phyloP scores from a whole-genome alignment of 208 protist species.

The Kentomonas sorsogonicus region DNA sequence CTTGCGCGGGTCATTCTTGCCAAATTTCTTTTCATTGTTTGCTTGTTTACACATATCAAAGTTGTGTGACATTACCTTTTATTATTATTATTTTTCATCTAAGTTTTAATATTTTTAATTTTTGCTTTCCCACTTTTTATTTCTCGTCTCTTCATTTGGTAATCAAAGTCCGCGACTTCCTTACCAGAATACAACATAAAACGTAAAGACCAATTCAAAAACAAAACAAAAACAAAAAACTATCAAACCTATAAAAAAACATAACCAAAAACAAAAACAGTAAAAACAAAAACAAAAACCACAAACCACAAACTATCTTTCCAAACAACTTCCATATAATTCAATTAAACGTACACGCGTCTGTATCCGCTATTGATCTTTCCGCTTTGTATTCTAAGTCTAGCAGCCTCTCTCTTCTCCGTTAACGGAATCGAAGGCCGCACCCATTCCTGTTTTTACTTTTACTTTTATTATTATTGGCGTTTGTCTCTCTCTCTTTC shows the following conservation, averaged over 20 bases:
- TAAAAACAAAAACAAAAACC: too few relatives aligned
- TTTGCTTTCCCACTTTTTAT: slow-evolving; percentile 10
- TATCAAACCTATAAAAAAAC: neutral
- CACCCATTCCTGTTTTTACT: too few relatives aligned
- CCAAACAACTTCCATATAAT: too few relatives aligned
- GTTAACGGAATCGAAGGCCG: too few relatives aligned
- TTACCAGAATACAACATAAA: slow-evolving; percentile 7
- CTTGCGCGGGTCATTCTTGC: neutral
- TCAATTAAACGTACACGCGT: too few relatives aligned
- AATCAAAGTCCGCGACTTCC: neutral
- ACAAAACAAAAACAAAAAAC: slow-evolving; percentile 7
- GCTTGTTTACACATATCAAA: neutral
- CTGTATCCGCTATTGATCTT: too few relatives aligned
- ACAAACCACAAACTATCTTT: too few relatives aligned
- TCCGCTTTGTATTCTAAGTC: too few relatives aligned
- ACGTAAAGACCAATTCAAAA: slow-evolving; percentile 3
- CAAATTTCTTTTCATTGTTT: slow-evolving; percentile 6
- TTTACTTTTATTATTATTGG: too few relatives aligned
- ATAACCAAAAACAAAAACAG: neutral
- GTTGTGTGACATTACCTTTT: slow-evolving; percentile 14
- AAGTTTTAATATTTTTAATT: slow-evolving; percentile 6
- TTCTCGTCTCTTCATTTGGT: slow-evolving; percentile 10
- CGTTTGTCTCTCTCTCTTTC: too few relatives aligned
- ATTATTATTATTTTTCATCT: slow-evolving; percentile 5
- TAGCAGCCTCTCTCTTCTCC: too few relatives aligned